Conservation (phyloP, 257 asterid genomes). For the Jasminum sambac region DNA sequence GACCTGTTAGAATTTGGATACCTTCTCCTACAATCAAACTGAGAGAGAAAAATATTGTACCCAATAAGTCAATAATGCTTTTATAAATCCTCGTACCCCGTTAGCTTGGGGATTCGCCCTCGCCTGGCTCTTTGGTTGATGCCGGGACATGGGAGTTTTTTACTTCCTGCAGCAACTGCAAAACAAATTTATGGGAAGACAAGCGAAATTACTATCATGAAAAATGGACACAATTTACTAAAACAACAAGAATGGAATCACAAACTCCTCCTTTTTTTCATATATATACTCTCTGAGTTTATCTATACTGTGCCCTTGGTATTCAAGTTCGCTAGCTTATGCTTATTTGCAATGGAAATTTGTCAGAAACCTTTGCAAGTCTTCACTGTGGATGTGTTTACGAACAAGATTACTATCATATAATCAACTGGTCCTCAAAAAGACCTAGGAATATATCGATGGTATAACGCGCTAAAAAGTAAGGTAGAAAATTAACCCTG, state of each 20-base stretch:
- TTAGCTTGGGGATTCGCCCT: slow-evolving; percentile 33
- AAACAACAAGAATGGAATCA: slow-evolving; percentile 5
- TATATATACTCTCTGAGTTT: not conserved
- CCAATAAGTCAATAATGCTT: not conserved
- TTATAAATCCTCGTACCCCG: slow-evolving; percentile 19
- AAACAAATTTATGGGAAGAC: slow-evolving; percentile 20
- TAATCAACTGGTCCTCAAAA: not conserved
- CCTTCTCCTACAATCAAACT: not conserved
- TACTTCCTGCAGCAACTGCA: slow-evolving; percentile 67
- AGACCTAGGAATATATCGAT: not conserved
- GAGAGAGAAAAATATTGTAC: not conserved
- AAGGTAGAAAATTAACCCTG: not conserved
- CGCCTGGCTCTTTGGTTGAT: slow-evolving; percentile 34
- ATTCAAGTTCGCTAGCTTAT: not conserved
- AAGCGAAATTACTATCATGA: not conserved
- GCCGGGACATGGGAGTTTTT: slow-evolving; percentile 42
- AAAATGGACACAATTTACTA: not conserved
- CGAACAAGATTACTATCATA: not conserved
- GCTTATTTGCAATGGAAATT: not conserved
- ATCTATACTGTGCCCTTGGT: not conserved
- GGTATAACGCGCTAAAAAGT: not conserved
- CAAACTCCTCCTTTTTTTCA: not conserved
- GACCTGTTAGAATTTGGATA: slow-evolving; percentile 8
- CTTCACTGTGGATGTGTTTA: not conserved
- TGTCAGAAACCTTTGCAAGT: not conserved